Conservation (phyloP, 2,329 filamentous ascomycete species). For the Apiospora arundinis region DNA sequence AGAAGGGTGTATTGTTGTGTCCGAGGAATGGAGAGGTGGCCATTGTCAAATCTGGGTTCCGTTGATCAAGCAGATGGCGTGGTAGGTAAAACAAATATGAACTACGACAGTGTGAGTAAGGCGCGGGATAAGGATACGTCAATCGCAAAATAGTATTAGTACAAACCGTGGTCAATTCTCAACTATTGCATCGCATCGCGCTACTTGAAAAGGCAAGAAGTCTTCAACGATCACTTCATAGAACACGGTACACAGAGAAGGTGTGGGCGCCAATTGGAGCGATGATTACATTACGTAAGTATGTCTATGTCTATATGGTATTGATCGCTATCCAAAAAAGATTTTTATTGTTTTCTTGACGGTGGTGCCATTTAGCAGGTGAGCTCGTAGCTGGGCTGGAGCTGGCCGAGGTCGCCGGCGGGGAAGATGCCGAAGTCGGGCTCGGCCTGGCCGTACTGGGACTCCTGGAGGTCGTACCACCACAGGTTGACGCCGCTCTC, state of each 20-base stretch:
- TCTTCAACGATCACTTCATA: not conserved
- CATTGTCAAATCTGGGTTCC: not conserved
- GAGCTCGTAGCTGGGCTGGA: slow-evolving; percentile 39
- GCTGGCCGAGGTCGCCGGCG: slow-evolving; percentile 39
- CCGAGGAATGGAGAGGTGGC: not conserved
- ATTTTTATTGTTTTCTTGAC: not conserved
- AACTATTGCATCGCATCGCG: no score
- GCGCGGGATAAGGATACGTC: no score
- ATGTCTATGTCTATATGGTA: slow-evolving; percentile 15
- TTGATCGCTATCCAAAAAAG: slow-evolving; percentile 1
- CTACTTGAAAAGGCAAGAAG: not conserved
- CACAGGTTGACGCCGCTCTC: slow-evolving; percentile 40
- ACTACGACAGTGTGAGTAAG: no score
- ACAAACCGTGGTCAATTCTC: no score
- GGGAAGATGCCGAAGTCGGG: slow-evolving; percentile 46
- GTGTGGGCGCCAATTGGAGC: not conserved
- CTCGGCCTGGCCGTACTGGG: slow-evolving; percentile 40
- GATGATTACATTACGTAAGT: slow-evolving; percentile 14
- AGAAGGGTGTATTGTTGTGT: not conserved
- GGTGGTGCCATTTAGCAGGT: not conserved
- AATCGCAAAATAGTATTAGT: no score
- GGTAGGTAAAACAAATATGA: not conserved
- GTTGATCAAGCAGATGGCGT: not conserved
- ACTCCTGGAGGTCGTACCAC: slow-evolving; percentile 46
- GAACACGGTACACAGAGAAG: not conserved